phyloP scores from a whole-genome alignment of 78 protist species.

The Planoprotostelium fungivorum region DNA sequence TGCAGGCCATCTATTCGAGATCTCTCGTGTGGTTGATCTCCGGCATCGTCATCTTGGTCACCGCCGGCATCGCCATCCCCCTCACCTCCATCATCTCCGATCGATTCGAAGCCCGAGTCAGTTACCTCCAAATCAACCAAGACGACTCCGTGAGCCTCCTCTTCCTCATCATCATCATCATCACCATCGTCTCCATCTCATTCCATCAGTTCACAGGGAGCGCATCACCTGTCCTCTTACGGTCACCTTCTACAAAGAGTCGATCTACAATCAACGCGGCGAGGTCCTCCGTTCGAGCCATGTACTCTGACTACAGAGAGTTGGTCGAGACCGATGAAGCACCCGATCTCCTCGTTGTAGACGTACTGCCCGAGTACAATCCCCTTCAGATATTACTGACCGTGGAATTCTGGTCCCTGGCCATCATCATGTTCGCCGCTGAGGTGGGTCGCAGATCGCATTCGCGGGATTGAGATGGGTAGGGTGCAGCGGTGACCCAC shows the following conservation, averaged over 20 bases:
- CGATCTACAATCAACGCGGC: background rate
- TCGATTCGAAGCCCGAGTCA: background rate
- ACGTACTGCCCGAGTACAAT: background rate
- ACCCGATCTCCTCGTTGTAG: background rate
- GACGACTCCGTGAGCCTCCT: too few species aligned
- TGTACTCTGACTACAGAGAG: background rate
- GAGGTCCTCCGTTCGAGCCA: background rate
- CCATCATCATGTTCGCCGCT: background rate
- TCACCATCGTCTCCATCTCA: too few species aligned
- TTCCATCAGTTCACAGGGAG: background rate
- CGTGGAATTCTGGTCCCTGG: background rate
- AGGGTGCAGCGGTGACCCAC: background rate
- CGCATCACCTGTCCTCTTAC: background rate
- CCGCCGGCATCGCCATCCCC: background rate
- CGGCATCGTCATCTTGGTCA: too few species aligned
- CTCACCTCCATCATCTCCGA: background rate
- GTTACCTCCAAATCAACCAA: background rate
- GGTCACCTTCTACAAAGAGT: background rate
- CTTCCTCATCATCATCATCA: too few species aligned
- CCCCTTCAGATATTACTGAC: background rate
- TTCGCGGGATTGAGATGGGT: background rate
- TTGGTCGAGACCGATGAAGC: background rate
- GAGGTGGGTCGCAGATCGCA: background rate
- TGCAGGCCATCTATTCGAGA: too few species aligned
- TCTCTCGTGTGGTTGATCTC: too few species aligned